Evolutionary conservation across 306 rosid species (phyloP), one percentile per base, ranked within the genome.

Genomic region (Pachyrhizus erosus): DNA sequence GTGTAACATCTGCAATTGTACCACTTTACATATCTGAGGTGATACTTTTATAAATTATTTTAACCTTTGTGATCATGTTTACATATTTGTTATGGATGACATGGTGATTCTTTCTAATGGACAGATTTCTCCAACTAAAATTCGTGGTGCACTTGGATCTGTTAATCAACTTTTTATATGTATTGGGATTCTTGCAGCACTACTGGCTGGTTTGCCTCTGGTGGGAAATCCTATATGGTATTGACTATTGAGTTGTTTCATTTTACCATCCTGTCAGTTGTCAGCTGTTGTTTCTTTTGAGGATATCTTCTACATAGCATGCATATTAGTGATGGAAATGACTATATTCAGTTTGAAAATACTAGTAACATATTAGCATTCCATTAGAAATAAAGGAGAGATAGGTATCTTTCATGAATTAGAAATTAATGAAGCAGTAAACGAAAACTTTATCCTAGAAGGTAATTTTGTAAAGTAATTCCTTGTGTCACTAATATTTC

Each of bases 1-100:
- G 98, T 37, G 91, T 95, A 78, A 85, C 97, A 57, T 95, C 98
- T 45, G 93, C 98, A n/a, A 85, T 95, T 29, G 98, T 95, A 51
- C 98, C 98, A 58, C 91, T 95, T 17, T 95, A 95, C 87, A 95
- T 93, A 83, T 95, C 98, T 65, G 98, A 95, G 97, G 98, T 95
- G 73, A 58, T 51, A n/a, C 42, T 61, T 68, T 81, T 60, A 29
- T 77, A 72, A 69, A 62, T 17, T 52, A 29, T 58, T 72, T 48
- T 31, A 79, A 39, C 33, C 11, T 33, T 54, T 62, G 13, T 1
- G 23, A 69, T 73, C n/a, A 4, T 77, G 26, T 73, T 70, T 27
- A 5, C 17, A 15, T 73, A 60, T 75, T 68, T 42, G 78, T 17
- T 24, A 34, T 48, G 21, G 73, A 79, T 58, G 12, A 7, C 43